Evolutionary conservation across 2,329 filamentous ascomycete species (phyloP).

Genomic region (Colletotrichum spaethianum): DNA sequence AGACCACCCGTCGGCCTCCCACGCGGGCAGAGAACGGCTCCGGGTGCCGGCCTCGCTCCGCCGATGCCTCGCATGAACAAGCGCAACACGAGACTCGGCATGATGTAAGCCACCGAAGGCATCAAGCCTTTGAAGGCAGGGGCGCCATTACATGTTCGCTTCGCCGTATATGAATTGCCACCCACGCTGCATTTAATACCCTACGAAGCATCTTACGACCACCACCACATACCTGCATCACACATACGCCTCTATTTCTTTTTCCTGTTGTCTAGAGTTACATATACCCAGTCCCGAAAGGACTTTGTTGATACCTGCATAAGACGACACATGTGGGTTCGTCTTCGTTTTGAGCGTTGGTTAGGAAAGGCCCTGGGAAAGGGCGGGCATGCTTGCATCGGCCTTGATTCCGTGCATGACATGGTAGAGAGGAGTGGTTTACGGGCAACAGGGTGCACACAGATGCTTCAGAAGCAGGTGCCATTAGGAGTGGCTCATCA

Average conservation of each 20-base stretch:
- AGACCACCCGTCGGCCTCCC: constrained; percentile 39
- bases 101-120: constrained; percentile 59
- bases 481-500: background rate
- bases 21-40: constrained; percentile 39
- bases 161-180: constrained; percentile 27
- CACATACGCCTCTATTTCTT: constrained; percentile 31
- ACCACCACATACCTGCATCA: constrained; percentile 35
- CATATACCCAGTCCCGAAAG: constrained; percentile 42
- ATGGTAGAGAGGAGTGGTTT: constrained; percentile 5
- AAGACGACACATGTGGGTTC: constrained; percentile 19
- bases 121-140: background rate
- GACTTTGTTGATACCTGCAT: constrained; percentile 42
- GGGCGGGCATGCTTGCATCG: background rate
- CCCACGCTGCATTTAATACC: constrained; percentile 31
- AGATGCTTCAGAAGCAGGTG: constrained; percentile 15
- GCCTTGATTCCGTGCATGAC: background rate
- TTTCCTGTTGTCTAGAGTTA: constrained; percentile 36
- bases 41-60: constrained; percentile 42
- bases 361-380: background rate
- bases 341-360: constrained; percentile 20
- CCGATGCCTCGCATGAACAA: constrained; percentile 70
- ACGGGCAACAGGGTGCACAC: constrained; percentile 29
- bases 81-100: constrained; percentile 72
- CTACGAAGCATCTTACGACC: constrained; percentile 35
- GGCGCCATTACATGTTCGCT: constrained; percentile 13